Conservation (phyloP, 768 basidiomycete genomes). For the Psilocybe tampanensis region DNA sequence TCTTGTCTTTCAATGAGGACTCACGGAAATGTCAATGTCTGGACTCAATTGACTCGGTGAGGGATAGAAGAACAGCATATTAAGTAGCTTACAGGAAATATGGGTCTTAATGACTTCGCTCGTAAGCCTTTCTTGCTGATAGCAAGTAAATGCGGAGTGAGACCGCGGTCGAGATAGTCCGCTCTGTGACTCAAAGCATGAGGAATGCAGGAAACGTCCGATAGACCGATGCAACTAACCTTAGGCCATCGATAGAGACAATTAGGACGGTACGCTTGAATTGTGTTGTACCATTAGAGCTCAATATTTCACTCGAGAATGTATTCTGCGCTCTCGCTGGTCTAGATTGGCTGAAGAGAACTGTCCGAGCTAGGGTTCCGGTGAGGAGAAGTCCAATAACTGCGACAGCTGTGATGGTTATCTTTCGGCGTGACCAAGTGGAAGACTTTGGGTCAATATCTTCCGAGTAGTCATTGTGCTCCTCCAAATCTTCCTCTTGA, state of each 20-base stretch:
- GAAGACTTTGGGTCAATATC: conserved; percentile 11
- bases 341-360: conserved; percentile 30
- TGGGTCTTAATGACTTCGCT: conserved; percentile 85
- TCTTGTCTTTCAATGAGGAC: conserved; percentile 28
- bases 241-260: conserved; percentile 85
- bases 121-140: conserved; percentile 84
- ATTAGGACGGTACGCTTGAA: conserved; percentile 82
- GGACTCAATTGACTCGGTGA: conserved; percentile 5
- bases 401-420: conserved; percentile 36
- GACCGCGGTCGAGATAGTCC: conserved; percentile 82
- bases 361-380: conserved; percentile 41
- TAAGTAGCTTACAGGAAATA: conserved; percentile 67
- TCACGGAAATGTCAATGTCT: conserved; percentile 92
- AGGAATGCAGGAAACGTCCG: background rate
- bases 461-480: conserved; percentile 27
- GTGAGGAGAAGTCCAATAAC: conserved; percentile 46
- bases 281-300: conserved; percentile 82
- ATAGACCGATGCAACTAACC: conserved; percentile 41
- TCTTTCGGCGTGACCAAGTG: conserved; percentile 41
- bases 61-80: background rate
- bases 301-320: conserved; percentile 43
- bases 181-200: conserved; percentile 50
- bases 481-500: conserved; percentile 19
- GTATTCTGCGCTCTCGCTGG: conserved; percentile 26
- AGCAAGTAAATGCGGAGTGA: conserved; percentile 82